Evolutionary conservation across 805 yeast species (phyloP).

Genomic region (Metschnikowia rubicola): DNA sequence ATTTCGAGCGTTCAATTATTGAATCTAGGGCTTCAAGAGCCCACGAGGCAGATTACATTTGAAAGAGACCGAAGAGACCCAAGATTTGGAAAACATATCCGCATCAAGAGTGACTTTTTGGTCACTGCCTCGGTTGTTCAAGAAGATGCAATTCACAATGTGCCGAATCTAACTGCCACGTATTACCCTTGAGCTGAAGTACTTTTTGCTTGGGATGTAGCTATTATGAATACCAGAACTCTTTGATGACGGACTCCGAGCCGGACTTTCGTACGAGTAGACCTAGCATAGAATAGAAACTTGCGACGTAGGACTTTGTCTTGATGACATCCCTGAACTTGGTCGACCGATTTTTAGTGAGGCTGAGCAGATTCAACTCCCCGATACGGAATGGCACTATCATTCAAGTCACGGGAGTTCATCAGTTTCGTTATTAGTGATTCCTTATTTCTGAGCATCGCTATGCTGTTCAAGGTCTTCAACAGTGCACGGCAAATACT

Average conservation of each 20-base stretch:
- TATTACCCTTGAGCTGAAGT: slow-evolving; percentile 15
- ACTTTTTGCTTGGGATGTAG: slow-evolving; percentile 24
- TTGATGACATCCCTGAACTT: slow-evolving; percentile 15
- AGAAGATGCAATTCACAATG: no score
- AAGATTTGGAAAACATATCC: no score
- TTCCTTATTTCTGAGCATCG: slow-evolving; percentile 18
- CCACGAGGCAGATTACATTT: no score
- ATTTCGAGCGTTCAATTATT: no score
- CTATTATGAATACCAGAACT: slow-evolving; percentile 14
- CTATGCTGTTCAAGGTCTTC: slow-evolving; percentile 25
- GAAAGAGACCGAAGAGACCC: no score
- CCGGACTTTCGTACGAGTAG: slow-evolving; percentile 29
- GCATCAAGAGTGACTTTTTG: no score
- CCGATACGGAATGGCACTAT: slow-evolving; percentile 27
- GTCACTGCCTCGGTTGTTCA: no score
- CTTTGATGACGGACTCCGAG: slow-evolving; percentile 20
- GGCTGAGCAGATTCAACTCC: slow-evolving; percentile 26
- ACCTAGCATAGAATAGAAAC: slow-evolving; percentile 39
- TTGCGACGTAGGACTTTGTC: slow-evolving; percentile 28
- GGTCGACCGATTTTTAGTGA: slow-evolving; percentile 11
- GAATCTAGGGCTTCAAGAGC: no score
- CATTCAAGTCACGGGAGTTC: slow-evolving; percentile 27
- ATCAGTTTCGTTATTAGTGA: slow-evolving; percentile 26
- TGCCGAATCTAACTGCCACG: no score
- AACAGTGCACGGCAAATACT: slow-evolving; percentile 27